Conservation (phyloP, 2,329 filamentous ascomycete species). For the Didymella keratinophila region DNA sequence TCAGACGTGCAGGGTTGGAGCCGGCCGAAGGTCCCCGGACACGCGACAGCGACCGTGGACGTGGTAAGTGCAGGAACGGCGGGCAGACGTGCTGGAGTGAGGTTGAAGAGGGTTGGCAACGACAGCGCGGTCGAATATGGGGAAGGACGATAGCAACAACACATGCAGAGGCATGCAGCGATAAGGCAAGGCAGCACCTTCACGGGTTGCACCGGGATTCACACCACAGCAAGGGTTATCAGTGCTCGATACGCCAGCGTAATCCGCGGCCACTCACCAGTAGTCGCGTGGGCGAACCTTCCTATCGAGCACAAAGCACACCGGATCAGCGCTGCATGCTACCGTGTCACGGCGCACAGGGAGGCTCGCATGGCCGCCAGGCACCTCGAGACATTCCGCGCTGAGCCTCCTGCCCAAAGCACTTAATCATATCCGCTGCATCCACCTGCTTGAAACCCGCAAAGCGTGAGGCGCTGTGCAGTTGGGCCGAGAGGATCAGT, state of each 20-base stretch:
- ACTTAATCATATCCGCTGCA: not conserved
- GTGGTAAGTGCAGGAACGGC: slow-evolving; percentile 9
- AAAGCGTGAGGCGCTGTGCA: slow-evolving; percentile 4
- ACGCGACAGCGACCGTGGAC: slow-evolving; percentile 17
- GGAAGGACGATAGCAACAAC: not conserved
- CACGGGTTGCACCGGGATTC: slow-evolving; percentile 16
- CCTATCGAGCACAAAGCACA: slow-evolving; percentile 23
- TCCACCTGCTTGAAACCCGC: slow-evolving; percentile 14
- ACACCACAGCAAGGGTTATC: slow-evolving; percentile 24
- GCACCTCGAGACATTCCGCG: slow-evolving; percentile 18
- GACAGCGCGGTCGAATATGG: not conserved
- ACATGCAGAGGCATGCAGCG: slow-evolving; percentile 14
- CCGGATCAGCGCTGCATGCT: slow-evolving; percentile 22
- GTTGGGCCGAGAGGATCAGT: slow-evolving; percentile 4
- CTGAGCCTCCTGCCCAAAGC: slow-evolving; percentile 3
- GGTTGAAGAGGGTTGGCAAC: slow-evolving; percentile 7
- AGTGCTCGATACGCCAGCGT: slow-evolving; percentile 25
- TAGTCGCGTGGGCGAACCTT: slow-evolving; percentile 34
- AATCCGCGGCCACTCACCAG: slow-evolving; percentile 13
- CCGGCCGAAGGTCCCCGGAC: slow-evolving; percentile 34
- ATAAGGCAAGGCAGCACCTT: slow-evolving; percentile 21
- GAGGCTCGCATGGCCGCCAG: slow-evolving; percentile 15
- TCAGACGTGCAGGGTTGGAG: slow-evolving; percentile 39
- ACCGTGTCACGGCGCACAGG: slow-evolving; percentile 17
- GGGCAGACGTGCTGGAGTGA: slow-evolving; percentile 6